phyloP scores from a whole-genome alignment of 2,329 filamentous ascomycete species.

The Colletotrichum brevisporum region DNA sequence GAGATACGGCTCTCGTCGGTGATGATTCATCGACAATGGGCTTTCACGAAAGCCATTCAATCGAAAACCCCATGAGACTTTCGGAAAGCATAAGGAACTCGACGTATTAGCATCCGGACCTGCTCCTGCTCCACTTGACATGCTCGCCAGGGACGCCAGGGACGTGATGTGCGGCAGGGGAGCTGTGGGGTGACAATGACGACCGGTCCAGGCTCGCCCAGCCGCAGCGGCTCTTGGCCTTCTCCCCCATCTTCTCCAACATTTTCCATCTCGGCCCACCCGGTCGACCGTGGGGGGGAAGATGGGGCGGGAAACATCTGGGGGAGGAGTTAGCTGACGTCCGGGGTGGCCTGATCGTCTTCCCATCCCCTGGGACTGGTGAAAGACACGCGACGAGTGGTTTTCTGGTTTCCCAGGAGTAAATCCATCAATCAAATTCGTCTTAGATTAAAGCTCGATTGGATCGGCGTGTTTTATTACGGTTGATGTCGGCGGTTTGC shows the following conservation, averaged over 20 bases:
- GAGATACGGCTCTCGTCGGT: background rate
- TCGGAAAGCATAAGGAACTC: background rate
- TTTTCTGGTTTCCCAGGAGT: background rate
- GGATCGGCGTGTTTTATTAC: background rate
- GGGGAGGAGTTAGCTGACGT: slow-evolving; percentile 13
- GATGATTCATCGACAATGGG: too few relatives aligned
- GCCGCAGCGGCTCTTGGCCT: background rate
- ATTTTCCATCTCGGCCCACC: slow-evolving; percentile 12
- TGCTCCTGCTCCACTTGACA: background rate
- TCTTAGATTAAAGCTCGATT: background rate
- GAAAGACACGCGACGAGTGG: background rate
- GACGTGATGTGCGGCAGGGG: background rate
- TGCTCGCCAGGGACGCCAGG: background rate
- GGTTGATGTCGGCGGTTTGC: background rate
- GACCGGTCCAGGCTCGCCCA: slow-evolving; percentile 16
- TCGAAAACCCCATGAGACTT: background rate
- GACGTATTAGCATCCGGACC: background rate
- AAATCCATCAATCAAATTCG: background rate
- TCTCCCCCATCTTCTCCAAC: background rate
- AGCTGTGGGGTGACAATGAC: slow-evolving; percentile 32
- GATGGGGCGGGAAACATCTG: background rate
- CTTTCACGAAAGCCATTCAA: too few relatives aligned
- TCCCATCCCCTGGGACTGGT: background rate
- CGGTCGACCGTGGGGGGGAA: background rate
- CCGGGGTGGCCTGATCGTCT: slow-evolving; percentile 11